These are phyloP conservation scores for Mycena rebaudengoi DNA, from an alignment of 768 basidiomycete species.

Conservation along the genomic window DNA sequence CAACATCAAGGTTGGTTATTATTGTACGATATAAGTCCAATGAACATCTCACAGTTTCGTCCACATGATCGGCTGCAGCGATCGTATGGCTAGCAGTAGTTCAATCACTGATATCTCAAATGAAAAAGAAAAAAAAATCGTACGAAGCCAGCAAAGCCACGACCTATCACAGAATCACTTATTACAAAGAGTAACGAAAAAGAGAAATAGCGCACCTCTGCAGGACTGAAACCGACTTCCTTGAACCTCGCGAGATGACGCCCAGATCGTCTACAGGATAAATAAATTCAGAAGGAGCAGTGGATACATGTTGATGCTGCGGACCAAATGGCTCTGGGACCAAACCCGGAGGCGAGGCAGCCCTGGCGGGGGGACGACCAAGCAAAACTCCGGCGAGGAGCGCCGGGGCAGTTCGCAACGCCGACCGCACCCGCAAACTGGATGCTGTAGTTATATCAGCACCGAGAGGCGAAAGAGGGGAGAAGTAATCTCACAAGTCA, in stretches of 20 bases:
- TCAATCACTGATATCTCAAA: not conserved
- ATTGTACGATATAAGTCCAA: not conserved
- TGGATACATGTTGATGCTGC: slow-evolving; percentile 25
- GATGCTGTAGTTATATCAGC: slow-evolving; percentile 31
- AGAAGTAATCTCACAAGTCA: slow-evolving; percentile 45
- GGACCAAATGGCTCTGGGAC: slow-evolving; percentile 34
- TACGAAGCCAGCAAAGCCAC: slow-evolving; percentile 34
- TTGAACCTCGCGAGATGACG: slow-evolving; percentile 24
- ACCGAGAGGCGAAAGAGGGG: not conserved
- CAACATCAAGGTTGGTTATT: not conserved
- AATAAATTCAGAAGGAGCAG: too few species aligned
- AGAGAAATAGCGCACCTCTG: slow-evolving; percentile 14
- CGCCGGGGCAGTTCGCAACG: slow-evolving; percentile 45
- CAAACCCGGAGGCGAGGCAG: slow-evolving; percentile 24
- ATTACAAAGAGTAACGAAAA: slow-evolving; percentile 4
- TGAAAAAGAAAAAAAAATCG: not conserved
- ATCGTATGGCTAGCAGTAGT: slow-evolving; percentile 21
- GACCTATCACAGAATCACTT: slow-evolving; percentile 13
- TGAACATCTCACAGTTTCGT: slow-evolving; percentile 21
- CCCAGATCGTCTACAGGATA: too few species aligned
- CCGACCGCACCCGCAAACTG: slow-evolving; percentile 48
- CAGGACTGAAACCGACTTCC: slow-evolving; percentile 5
- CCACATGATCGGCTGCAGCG: slow-evolving; percentile 33
- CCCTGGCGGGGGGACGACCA: slow-evolving; percentile 31
- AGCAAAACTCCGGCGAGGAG: slow-evolving; percentile 38